A percentile compares a stretch with the other conserved stretches of the same genome.
Evolutionary conservation across 345 rosid genomes (phyloP).

Genomic region (Passiflora organensis): DNA sequence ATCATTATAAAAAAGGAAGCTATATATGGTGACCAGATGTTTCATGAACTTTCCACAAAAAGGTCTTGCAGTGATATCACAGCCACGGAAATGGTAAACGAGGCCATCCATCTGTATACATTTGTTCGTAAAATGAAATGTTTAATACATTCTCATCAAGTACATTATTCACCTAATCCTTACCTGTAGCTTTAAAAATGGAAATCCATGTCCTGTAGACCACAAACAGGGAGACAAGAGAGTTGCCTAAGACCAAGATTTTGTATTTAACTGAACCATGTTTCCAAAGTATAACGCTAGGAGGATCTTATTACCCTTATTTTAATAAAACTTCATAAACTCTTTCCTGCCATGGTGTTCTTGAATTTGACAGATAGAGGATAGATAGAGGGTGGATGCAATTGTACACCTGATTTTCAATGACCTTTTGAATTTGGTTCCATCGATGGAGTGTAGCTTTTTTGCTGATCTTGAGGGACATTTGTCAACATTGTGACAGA

Average conservation of each 20-base stretch:
- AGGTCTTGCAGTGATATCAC: background rate
- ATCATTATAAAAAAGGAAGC: background rate
- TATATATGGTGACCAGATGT: background rate
- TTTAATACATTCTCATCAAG: no score
- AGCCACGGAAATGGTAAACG: slow-evolving; percentile 16
- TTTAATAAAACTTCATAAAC: background rate
- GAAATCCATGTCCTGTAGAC: slow-evolving; percentile 20
- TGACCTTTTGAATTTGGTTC: slow-evolving; percentile 28
- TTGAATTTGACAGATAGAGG: slow-evolving; percentile 31
- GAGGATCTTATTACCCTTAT: no score
- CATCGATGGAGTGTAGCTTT: slow-evolving; percentile 6
- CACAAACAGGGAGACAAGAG: slow-evolving; percentile 22
- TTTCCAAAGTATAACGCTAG: no score
- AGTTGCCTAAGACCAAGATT: background rate
- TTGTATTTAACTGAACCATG: background rate
- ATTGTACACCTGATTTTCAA: slow-evolving; percentile 33
- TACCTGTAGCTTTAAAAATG: slow-evolving; percentile 3
- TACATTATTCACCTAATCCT: slow-evolving; percentile 7
- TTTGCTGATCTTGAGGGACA: slow-evolving; percentile 6
- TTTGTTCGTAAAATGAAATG: no score
- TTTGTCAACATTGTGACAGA: slow-evolving; percentile 14
- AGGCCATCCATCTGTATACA: no score
- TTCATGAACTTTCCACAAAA: slow-evolving; percentile 14
- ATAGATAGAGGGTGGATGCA: slow-evolving; percentile 47
- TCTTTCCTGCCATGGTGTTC: background rate